Percentiles rank a stretch among this genome's conserved stretches.
Conservation (phyloP, 805 yeast species). For the Kuraishia capsulata region DNA sequence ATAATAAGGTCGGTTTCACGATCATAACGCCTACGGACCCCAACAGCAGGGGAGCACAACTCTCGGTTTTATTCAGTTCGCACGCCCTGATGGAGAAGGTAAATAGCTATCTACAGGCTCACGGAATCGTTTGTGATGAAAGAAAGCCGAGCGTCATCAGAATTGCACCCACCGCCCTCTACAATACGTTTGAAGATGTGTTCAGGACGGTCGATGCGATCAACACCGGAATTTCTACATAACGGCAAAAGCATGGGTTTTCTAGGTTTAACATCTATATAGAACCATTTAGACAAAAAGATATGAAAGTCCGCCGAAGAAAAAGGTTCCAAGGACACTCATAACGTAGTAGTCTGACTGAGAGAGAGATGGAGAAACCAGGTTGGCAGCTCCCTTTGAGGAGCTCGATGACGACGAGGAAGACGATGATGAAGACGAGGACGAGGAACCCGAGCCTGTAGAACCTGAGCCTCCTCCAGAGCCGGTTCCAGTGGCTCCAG, state of each 20-base stretch:
- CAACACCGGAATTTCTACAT: conserved; percentile 31
- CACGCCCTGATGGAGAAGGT: conserved; percentile 55
- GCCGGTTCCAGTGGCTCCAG: conserved; percentile 24
- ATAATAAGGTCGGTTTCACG: conserved; percentile 34
- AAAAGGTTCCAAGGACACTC: conserved; percentile 23
- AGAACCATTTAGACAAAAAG: conserved; percentile 19
- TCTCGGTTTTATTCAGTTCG: conserved; percentile 59
- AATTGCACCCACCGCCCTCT: conserved; percentile 79
- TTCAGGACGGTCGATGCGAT: conserved; percentile 33
- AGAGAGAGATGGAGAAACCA: conserved; percentile 7
- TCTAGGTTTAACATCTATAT: conserved; percentile 4
- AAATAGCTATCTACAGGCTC: conserved; percentile 33
- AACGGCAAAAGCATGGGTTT: too few relatives aligned
- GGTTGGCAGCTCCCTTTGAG: conserved; percentile 10
- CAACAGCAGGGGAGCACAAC: conserved; percentile 67
- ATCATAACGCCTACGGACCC: conserved; percentile 66
- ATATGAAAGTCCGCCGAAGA: conserved; percentile 36
- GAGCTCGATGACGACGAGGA: conserved; percentile 19
- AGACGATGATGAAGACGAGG: conserved; percentile 14
- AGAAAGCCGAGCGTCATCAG: conserved; percentile 86
- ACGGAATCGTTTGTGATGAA: conserved; percentile 78
- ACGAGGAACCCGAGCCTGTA: conserved; percentile 14
- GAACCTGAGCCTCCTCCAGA: conserved; percentile 10
- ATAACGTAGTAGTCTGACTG: conserved; percentile 20
- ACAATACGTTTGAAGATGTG: conserved; percentile 68